Evolutionary conservation across 805 yeast genomes (phyloP).

Genomic region (Starmerella powellii): DNA sequence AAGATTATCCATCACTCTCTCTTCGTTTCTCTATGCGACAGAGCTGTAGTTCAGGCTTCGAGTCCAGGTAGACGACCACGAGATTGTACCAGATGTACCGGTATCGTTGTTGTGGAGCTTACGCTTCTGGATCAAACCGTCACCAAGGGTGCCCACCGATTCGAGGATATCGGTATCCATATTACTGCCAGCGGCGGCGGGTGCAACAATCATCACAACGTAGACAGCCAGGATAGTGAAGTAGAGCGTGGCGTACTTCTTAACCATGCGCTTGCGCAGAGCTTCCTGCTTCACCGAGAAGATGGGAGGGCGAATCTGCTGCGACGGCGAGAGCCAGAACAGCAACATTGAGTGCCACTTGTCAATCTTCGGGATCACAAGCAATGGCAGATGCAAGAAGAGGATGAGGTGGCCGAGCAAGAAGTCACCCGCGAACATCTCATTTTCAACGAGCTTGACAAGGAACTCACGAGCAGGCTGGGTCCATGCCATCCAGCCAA

Average conservation of each 20-base stretch:
- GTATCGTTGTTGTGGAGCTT: conserved; percentile 74
- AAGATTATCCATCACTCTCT: background rate
- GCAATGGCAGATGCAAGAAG: conserved; percentile 78
- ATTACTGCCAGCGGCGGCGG: conserved; percentile 69
- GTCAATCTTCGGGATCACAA: conserved; percentile 77
- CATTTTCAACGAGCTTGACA: conserved; percentile 87
- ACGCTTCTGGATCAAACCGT: conserved; percentile 86
- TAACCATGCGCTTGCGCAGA: conserved; percentile 94
- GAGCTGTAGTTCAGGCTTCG: conserved; percentile 11
- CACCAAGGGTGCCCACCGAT: conserved; percentile 28
- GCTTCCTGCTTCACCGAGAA: conserved; percentile 92
- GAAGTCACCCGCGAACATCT: conserved; percentile 95
- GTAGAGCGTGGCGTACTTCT: conserved; percentile 78
- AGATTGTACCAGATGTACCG: conserved; percentile 26
- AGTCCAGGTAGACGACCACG: conserved; percentile 42
- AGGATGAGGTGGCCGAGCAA: conserved; percentile 79
- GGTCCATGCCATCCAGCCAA: conserved; percentile 88
- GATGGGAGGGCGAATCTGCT: conserved; percentile 96
- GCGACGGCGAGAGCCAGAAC: conserved; percentile 96
- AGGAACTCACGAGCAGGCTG: conserved; percentile 93
- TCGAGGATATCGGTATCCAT: conserved; percentile 32
- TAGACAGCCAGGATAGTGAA: conserved; percentile 57
- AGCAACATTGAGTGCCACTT: conserved; percentile 97
- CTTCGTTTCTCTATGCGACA: conserved; percentile 2
- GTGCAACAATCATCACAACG: conserved; percentile 71